A percentile compares a stretch with the other conserved stretches of the same genome.
Conservation (phyloP, 257 asterid species). For the Catharanthus roseus region DNA sequence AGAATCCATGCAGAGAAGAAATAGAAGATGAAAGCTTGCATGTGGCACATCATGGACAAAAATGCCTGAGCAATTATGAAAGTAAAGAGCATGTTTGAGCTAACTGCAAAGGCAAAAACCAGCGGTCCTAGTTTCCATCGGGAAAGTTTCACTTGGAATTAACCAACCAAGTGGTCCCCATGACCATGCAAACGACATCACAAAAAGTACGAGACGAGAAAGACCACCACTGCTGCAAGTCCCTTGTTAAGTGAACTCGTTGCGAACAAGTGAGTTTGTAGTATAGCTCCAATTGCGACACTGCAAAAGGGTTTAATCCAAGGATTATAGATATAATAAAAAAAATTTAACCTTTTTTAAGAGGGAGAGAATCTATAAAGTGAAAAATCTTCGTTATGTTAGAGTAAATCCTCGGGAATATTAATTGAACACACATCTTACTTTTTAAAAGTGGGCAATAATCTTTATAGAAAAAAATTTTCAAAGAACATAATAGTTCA, state of each 20-base stretch:
- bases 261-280: conserved; percentile 1
- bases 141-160: conserved; percentile 40
- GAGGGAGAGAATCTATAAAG: no score
- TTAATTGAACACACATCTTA: no score
- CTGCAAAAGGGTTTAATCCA: conserved; percentile 17
- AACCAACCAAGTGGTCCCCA: conserved; percentile 49
- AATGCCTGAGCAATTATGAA: conserved; percentile 35
- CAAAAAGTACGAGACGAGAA: conserved; percentile 30
- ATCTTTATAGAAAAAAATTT: no score
- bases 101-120: conserved; percentile 38
- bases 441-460: no score
- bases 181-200: conserved; percentile 42
- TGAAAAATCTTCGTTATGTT: no score
- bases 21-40: conserved; percentile 36
- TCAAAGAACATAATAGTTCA: no score
- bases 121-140: conserved; percentile 36
- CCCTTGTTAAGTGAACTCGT: conserved; percentile 19
- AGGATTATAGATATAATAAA: no score
- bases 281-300: conserved; percentile 23
- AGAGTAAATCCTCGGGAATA: no score
- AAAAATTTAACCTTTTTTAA: no score
- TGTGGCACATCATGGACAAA: conserved; percentile 33
- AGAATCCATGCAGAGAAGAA: conserved; percentile 38
- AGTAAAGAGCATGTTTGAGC: conserved; percentile 41
- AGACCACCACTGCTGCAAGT: conserved; percentile 17